phyloP scores from a whole-genome alignment of 306 rosid genomes.

The Fagus sylvatica region DNA sequence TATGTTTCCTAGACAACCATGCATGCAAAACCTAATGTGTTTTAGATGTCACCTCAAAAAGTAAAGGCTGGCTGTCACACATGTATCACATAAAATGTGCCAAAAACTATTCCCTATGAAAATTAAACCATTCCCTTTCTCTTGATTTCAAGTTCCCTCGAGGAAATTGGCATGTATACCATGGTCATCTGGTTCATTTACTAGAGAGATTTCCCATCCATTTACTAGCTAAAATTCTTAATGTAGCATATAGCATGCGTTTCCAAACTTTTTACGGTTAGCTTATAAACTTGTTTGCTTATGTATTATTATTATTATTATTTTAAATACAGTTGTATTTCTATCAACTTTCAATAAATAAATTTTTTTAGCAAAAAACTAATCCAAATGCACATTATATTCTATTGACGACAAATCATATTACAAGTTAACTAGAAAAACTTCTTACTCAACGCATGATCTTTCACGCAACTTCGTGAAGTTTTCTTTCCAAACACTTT shows the following conservation, averaged over 20 bases:
- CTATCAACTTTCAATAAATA: too few relatives aligned
- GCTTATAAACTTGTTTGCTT: too few relatives aligned
- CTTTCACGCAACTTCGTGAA: neutral
- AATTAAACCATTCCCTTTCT: neutral
- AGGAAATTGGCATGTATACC: neutral
- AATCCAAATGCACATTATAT: too few relatives aligned
- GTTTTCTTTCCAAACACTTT: neutral
- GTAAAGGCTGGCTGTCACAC: neutral
- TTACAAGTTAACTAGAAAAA: too few relatives aligned
- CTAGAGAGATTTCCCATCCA: neutral
- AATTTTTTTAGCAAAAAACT: too few relatives aligned
- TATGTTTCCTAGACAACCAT: neutral
- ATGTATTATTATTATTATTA: too few relatives aligned
- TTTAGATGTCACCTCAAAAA: neutral
- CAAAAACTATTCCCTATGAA: neutral
- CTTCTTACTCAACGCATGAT: too few relatives aligned
- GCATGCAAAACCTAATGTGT: neutral
- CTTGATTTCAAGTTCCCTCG: neutral
- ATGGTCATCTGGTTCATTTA: neutral
- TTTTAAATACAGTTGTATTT: too few relatives aligned
- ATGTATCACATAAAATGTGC: neutral
- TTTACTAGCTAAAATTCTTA: neutral
- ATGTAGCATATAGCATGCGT: too few relatives aligned
- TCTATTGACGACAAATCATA: too few relatives aligned
- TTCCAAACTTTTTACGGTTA: too few relatives aligned